Evolutionary conservation across 1,139 yeast genomes (phyloP).

Genomic region (Yamadazyma atmosphaerica): DNA sequence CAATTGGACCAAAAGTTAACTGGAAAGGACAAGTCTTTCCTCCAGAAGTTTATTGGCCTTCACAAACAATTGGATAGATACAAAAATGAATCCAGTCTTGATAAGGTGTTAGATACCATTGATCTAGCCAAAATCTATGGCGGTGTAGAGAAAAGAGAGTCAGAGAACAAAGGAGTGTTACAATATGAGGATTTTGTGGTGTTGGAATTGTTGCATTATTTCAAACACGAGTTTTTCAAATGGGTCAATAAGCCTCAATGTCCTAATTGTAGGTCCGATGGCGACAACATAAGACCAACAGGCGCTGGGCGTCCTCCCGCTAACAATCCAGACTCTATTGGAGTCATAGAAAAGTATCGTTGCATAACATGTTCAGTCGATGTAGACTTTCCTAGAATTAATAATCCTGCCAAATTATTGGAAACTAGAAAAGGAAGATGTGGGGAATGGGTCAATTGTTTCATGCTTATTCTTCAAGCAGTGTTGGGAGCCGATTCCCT

Average conservation of each 20-base stretch:
- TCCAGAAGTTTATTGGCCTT: constrained; percentile 6
- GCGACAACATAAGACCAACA: constrained; percentile 18
- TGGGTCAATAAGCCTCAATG: constrained; percentile 84
- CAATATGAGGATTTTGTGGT: constrained; percentile 69
- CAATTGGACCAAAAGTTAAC: neutral
- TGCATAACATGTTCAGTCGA: constrained; percentile 51
- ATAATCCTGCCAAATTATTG: constrained; percentile 62
- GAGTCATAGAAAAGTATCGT: constrained; percentile 56
- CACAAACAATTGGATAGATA: constrained; percentile 7
- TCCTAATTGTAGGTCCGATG: constrained; percentile 42
- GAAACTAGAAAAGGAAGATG: constrained; percentile 75
- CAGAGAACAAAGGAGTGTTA: constrained; percentile 3
- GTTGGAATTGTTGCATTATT: constrained; percentile 68
- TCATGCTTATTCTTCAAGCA: constrained; percentile 67
- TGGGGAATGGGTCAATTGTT: constrained; percentile 95
- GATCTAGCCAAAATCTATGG: constrained; percentile 38
- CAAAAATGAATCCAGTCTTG: constrained; percentile 15
- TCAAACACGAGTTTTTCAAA: constrained; percentile 73
- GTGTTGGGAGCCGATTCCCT: constrained; percentile 52
- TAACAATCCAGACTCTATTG: constrained; percentile 32
- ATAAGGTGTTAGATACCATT: constrained; percentile 32
- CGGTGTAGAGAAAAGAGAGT: constrained; percentile 35
- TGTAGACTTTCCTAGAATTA: constrained; percentile 74
- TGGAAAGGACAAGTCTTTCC: constrained; percentile 13
- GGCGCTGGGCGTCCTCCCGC: constrained; percentile 17